Conservation (phyloP, 441 rosid genomes). For the Populus trichocarpa region DNA sequence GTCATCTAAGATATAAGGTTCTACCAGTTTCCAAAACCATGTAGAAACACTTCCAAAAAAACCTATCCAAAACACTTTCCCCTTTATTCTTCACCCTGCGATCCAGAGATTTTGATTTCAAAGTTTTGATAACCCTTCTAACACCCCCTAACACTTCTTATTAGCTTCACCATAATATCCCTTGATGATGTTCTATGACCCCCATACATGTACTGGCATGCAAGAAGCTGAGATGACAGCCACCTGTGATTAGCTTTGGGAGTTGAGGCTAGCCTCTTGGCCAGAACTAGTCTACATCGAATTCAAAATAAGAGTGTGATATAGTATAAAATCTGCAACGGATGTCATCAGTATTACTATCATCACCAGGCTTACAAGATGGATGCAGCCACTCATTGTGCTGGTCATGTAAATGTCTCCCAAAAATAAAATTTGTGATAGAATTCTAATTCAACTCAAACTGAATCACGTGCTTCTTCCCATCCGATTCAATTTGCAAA, state of each 20-base stretch:
- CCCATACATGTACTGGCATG: conserved; percentile 88
- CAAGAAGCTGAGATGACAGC: conserved; percentile 67
- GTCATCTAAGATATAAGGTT: conserved; percentile 52
- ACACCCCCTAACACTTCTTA: conserved; percentile 53
- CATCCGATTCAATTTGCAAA: conserved; percentile 60
- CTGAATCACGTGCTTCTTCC: conserved; percentile 49
- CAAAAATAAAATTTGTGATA: conserved; percentile 44
- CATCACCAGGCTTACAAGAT: conserved; percentile 34
- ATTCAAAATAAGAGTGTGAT: conserved; percentile 46
- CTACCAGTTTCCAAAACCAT: conserved; percentile 64
- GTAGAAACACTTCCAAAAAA: conserved; percentile 58
- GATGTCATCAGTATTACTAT: conserved; percentile 21
- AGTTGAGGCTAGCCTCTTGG: conserved; percentile 52
- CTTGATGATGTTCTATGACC: conserved; percentile 55
- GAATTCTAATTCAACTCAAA: conserved; percentile 62
- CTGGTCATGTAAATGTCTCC: conserved; percentile 56
- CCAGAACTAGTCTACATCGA: conserved; percentile 76
- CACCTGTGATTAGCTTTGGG: conserved; percentile 89
- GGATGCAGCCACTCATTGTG: conserved; percentile 77
- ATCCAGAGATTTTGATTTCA: conserved; percentile 51
- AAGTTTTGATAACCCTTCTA: conserved; percentile 47
- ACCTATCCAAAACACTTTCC: conserved; percentile 71
- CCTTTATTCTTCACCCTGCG: conserved; percentile 74
- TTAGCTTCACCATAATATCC: conserved; percentile 61
- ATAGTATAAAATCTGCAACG: conserved; percentile 50